Evolutionary conservation across 2,329 filamentous ascomycete genomes (phyloP).

Genomic region (Scortechinia acanthostroma): DNA sequence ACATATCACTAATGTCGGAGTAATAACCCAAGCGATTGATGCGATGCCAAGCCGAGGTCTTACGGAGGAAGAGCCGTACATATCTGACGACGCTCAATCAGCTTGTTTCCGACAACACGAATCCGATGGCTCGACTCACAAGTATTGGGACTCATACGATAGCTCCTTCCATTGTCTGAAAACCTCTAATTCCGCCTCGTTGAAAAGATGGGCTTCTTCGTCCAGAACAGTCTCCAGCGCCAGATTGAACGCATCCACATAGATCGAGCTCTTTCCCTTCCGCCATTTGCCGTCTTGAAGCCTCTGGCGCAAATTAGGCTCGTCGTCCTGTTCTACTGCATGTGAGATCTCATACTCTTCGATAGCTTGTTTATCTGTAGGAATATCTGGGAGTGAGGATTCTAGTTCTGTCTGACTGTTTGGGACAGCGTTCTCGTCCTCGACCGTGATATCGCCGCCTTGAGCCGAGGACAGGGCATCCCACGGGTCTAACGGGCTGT

Average conservation of each 20-base stretch:
- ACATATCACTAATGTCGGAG: conserved; percentile 72
- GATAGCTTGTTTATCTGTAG: conserved; percentile 65
- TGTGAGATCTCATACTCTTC: conserved; percentile 65
- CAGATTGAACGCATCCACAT: conserved; percentile 94
- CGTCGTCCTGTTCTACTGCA: not conserved
- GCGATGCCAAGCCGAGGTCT: conserved; percentile 86
- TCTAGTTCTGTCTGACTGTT: conserved; percentile 59
- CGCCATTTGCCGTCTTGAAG: not conserved
- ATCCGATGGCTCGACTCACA: conserved; percentile 43
- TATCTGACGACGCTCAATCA: too few species aligned
- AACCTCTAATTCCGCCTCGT: conserved; percentile 68
- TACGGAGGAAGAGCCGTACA: conserved; percentile 85
- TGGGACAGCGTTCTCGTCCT: not conserved
- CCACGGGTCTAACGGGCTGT: too few species aligned
- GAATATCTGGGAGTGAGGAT: conserved; percentile 61
- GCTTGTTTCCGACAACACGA: conserved; percentile 5
- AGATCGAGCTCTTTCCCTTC: conserved; percentile 75
- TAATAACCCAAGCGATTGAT: conserved; percentile 72
- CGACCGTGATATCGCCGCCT: not conserved
- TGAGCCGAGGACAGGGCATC: too few species aligned
- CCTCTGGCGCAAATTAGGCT: not conserved
- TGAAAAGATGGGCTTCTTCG: conserved; percentile 82
- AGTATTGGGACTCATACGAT: conserved; percentile 79
- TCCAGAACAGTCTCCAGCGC: conserved; percentile 82
- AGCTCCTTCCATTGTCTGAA: conserved; percentile 71